Evolutionary conservation across 1,284 basidiomycete species (phyloP), one percentile per base, ranked within the genome.

Genomic region (Rhizoctonia solani): DNA sequence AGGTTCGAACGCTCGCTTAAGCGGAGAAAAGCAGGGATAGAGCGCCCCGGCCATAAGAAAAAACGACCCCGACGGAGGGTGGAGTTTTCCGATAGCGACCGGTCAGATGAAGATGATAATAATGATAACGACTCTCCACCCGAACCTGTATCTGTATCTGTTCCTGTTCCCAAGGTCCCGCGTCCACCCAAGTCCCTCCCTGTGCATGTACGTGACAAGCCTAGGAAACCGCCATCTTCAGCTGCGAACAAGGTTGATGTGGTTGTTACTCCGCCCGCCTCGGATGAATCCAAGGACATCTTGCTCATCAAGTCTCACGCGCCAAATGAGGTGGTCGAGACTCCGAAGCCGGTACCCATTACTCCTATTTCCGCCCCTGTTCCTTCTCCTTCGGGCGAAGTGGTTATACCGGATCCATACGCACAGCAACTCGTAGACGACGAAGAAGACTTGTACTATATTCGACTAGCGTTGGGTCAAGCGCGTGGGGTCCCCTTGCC

Each of bases 361-460:
- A 6, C 46, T 25, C 44, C 27, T 23, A 25, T 58, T 29, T 23
- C 55, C 4, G 23, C 34, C 14, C 13, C 47, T 34, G 16, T 30
- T 30, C 54, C 47, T 53, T 30, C 42, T 34, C 11, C 32, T 4
- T 4, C 4, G 11, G 32, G 32, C 30, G 50, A 55, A 29, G 30
- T 66, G 9, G 32, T 34, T 14, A 37, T 59, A 3, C 81, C 81
- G 13, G 85, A 92, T 76, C 85, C 84, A 0, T 79, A 85, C 54
- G 78, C 80, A 13, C 75, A 79, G 30, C 86, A 82, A 6, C 73
- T 95, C 5, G 90, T 90, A 66, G 84, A 87, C 42, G 94, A 98
- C 76, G 95, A 95, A 71, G 96, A 99, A 76, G 96, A 99, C 74
- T 77, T 92, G 30, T 97, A 90, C 78, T 96, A 88, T 41, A n/a